Conservation (phyloP, 1,284 basidiomycete species). For the Xanthoconium separans region DNA sequence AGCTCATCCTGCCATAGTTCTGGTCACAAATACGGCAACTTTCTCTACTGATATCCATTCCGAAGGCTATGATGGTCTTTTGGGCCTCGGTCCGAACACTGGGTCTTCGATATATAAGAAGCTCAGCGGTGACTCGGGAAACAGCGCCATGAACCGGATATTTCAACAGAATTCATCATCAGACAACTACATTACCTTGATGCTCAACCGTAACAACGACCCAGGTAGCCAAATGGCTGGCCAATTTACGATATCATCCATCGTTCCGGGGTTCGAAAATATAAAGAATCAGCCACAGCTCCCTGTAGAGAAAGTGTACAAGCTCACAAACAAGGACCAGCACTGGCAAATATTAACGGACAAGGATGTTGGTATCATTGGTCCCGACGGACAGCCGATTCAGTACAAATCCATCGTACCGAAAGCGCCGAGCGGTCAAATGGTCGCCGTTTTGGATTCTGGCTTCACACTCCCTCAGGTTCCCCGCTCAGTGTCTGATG, state of each 20-base stretch:
- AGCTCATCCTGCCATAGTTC: conserved; percentile 42
- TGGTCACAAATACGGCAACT: conserved; percentile 61
- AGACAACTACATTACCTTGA: conserved; percentile 66
- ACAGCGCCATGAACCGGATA: conserved; percentile 58
- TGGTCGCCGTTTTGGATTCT: conserved; percentile 75
- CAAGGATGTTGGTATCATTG: conserved; percentile 58
- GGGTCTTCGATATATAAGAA: conserved; percentile 65
- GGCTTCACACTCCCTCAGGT: conserved; percentile 72
- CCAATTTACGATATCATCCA: conserved; percentile 47
- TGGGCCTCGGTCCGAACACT: conserved; percentile 73
- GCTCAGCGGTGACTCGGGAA: conserved; percentile 47
- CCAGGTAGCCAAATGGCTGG: conserved; percentile 53
- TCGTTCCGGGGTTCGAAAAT: conserved; percentile 57
- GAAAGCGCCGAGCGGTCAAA: conserved; percentile 54
- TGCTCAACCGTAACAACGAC: conserved; percentile 61
- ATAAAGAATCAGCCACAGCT: conserved; percentile 63
- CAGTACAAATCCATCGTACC: conserved; percentile 64
- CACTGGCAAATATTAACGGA: conserved; percentile 77
- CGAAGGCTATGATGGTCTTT: conserved; percentile 67
- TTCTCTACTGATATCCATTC: conserved; percentile 61
- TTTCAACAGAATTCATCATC: conserved; percentile 55
- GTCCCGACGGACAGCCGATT: conserved; percentile 69
- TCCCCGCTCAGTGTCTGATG: conserved; percentile 70
- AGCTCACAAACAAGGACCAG: conserved; percentile 51
- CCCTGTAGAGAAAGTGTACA: conserved; percentile 55